phyloP scores from a whole-genome alignment of 495 filamentous ascomycete species.

The Aeminium ludgeri region DNA sequence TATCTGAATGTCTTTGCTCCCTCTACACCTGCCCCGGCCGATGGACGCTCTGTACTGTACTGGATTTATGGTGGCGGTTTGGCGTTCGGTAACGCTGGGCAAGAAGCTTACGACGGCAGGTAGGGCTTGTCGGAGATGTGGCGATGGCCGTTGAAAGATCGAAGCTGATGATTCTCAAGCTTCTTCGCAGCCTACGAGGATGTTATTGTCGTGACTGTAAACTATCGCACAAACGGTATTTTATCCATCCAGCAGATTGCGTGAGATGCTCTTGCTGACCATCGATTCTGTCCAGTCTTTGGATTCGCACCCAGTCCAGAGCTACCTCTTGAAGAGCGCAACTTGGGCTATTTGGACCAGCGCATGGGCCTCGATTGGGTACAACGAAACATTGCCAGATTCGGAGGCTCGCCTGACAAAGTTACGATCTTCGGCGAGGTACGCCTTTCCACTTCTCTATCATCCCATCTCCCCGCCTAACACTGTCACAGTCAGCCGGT shows the following conservation, averaged over 20 bases:
- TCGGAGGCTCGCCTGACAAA: conserved; percentile 19
- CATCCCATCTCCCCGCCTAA: too few relatives aligned
- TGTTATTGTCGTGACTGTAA: conserved; percentile 17
- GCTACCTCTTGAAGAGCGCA: conserved; percentile 9
- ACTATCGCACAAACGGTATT: conserved; percentile 19
- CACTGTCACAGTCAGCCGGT: too few relatives aligned
- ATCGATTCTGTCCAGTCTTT: conserved; percentile 17
- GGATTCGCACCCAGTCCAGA: conserved; percentile 18
- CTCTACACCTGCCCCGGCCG: conserved; percentile 12
- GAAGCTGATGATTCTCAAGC: too few relatives aligned
- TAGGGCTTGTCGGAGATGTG: too few relatives aligned
- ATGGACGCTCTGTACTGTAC: conserved; percentile 20
- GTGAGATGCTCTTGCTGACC: conserved; percentile 4
- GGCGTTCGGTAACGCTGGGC: conserved; percentile 19
- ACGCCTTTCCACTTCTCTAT: conserved; percentile 6
- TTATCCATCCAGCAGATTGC: not conserved
- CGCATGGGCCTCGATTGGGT: conserved; percentile 20
- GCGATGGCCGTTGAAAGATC: too few relatives aligned
- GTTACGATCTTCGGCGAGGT: conserved; percentile 12
- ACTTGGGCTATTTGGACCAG: conserved; percentile 22
- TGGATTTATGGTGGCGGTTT: conserved; percentile 22
- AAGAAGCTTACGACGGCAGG: too few relatives aligned
- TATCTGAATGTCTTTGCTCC: conserved; percentile 27
- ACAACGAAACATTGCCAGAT: conserved; percentile 17
- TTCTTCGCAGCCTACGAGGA: conserved; percentile 19